These are phyloP conservation scores for Oleoguttula mirabilis DNA, from an alignment of 495 filamentous ascomycete genomes.

Conservation along the genomic window DNA sequence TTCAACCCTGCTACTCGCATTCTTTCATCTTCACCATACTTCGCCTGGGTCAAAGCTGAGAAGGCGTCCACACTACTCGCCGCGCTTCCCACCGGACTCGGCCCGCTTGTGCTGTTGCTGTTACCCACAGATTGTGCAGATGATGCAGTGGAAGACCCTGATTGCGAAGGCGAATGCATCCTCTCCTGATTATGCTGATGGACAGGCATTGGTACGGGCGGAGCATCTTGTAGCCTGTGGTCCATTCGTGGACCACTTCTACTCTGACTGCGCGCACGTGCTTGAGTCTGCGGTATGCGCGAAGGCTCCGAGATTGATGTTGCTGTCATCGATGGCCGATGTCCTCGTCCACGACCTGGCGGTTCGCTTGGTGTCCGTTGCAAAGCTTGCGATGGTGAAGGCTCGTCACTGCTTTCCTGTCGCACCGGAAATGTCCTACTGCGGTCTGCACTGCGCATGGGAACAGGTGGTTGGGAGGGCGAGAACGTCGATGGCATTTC, in stretches of 20 bases:
- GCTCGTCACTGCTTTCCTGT: constrained; percentile 19
- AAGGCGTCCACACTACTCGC: constrained; percentile 17
- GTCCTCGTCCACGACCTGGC: constrained; percentile 8
- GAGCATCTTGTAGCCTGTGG: constrained; percentile 11
- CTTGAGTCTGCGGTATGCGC: constrained; percentile 4
- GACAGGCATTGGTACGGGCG: constrained; percentile 16
- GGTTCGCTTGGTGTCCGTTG: constrained; percentile 17
- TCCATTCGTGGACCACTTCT: constrained; percentile 6
- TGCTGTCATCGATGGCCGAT: constrained; percentile 7
- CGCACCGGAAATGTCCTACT: constrained; percentile 22
- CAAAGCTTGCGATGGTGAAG: constrained; percentile 3
- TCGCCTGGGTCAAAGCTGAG: constrained; percentile 6
- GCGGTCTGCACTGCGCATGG: constrained; percentile 16
- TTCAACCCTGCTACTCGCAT: constrained; percentile 14
- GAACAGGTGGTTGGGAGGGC: constrained; percentile 7
- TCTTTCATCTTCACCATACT: constrained; percentile 8
- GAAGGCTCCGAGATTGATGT: constrained; percentile 1
- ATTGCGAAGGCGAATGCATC: constrained; percentile 12
- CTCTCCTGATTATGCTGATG: constrained; percentile 7
- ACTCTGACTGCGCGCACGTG: constrained; percentile 6
- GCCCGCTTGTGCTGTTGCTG: constrained; percentile 12
- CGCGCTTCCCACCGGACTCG: constrained; percentile 15
- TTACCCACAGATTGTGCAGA: constrained; percentile 7
- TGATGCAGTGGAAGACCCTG: constrained; percentile 18
- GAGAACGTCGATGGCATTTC: constrained; percentile 11